A percentile compares a stretch with the other conserved stretches of the same genome.
Evolutionary conservation across 2,329 filamentous ascomycete genomes (phyloP).

Genomic region (Fusarium nisikadoi): DNA sequence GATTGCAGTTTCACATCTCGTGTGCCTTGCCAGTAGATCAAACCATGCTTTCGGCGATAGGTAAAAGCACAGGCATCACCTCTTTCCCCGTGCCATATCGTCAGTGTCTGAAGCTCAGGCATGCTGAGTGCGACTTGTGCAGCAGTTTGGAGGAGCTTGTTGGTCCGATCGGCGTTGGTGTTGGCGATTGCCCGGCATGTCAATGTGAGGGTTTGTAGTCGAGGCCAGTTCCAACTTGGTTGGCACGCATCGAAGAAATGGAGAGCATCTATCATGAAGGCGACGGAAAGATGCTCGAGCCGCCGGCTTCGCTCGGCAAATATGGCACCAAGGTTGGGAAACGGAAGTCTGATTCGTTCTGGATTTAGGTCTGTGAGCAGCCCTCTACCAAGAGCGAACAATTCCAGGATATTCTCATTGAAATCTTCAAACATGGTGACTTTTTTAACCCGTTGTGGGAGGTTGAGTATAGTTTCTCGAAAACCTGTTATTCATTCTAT

Average conservation of each 20-base stretch:
- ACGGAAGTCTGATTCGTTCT: neutral
- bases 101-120: conserved; percentile 16
- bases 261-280: neutral
- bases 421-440: conserved; percentile 30
- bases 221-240: neutral
- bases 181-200: neutral
- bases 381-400: neutral
- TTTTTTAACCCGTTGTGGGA: conserved; percentile 38
- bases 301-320: neutral
- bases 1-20: neutral
- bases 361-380: neutral
- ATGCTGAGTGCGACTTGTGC: neutral
- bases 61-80: conserved; percentile 19
- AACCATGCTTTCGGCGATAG: neutral
- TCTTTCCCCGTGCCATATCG: conserved; percentile 21
- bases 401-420: conserved; percentile 15
- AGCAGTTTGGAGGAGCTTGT: neutral
- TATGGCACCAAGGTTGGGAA: accelerated
- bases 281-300: conserved; percentile 7
- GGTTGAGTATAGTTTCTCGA: accelerated
- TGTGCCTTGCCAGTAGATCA: conserved; percentile 20
- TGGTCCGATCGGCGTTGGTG: neutral
- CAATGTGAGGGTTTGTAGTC: neutral
- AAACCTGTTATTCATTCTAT: accelerated
- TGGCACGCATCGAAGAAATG: conserved; percentile 7